phyloP scores from a whole-genome alignment of 768 basidiomycete genomes.

The Russula dissimulans region DNA sequence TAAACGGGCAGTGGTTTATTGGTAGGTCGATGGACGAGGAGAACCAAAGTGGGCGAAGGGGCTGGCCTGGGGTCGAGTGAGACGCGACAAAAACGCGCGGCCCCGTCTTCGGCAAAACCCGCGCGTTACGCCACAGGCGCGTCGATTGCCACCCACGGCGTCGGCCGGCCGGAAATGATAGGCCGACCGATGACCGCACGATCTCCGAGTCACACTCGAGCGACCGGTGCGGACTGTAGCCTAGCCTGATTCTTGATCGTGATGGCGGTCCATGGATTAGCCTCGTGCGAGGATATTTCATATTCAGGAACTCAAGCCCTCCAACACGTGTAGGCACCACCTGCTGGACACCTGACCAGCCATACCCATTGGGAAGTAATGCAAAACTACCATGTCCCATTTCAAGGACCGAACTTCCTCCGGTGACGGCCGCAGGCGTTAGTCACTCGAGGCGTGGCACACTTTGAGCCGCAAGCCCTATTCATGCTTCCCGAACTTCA shows the following conservation, averaged over 20 bases:
- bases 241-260: constrained; percentile 1
- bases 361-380: neutral
- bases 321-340: constrained; percentile 4
- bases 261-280: constrained; percentile 5
- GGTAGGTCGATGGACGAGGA: neutral
- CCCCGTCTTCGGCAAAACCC: neutral
- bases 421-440: neutral
- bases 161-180: neutral
- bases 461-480: constrained; percentile 6
- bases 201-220: too few relatives aligned
- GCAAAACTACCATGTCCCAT: neutral
- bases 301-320: constrained; percentile 10
- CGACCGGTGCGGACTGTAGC: neutral
- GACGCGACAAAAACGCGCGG: neutral
- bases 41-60: neutral
- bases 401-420: neutral
- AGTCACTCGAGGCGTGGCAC: constrained; percentile 8
- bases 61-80: neutral
- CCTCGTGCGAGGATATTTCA: constrained; percentile 8
- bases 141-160: neutral
- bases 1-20: constrained; percentile 5
- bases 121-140: constrained; percentile 13
- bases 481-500: neutral
- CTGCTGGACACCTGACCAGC: constrained; percentile 8
- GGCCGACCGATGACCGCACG: neutral